These are phyloP conservation scores for Thalia dealbata DNA, from an alignment of 176 grass and related monocot genomes.

Conservation along the genomic window DNA sequence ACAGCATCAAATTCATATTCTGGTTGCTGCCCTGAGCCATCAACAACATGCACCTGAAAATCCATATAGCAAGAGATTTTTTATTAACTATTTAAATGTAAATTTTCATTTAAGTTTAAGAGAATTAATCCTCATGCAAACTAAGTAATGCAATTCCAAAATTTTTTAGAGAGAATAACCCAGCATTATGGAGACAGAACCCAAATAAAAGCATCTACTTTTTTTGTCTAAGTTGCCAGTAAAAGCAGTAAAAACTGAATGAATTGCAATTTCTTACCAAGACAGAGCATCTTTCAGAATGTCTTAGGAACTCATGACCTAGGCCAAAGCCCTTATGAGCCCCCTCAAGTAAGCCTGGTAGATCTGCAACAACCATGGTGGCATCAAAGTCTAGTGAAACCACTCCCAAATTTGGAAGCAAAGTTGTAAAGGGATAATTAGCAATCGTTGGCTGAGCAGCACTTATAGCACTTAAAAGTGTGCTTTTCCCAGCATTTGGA, in stretches of 20 bases:
- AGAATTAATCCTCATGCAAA: no score
- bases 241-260: background rate
- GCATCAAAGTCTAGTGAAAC: conserved; percentile 92
- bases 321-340: conserved; percentile 89
- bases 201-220: background rate
- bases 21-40: conserved; percentile 75
- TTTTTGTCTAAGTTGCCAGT: background rate
- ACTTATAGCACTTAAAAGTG: conserved; percentile 66
- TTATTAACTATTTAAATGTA: background rate
- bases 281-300: conserved; percentile 80
- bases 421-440: conserved; percentile 92
- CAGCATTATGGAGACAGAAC: background rate
- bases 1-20: conserved; percentile 95
- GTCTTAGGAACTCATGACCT: conserved; percentile 90
- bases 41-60: conserved; percentile 81
- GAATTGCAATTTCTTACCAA: conserved; percentile 33
- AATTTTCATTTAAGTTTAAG: background rate
- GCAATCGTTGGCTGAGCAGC: conserved; percentile 92
- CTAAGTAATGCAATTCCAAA: no score
- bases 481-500: conserved; percentile 99
- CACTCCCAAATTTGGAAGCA: conserved; percentile 91
- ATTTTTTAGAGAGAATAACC: background rate
- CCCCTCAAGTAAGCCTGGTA: conserved; percentile 92
- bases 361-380: conserved; percentile 90
- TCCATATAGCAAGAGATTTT: conserved; percentile 13